Evolutionary conservation across 2,329 filamentous ascomycete genomes (phyloP), one percentile per base, ranked within the genome.

Genomic region (Apiospora phragmitis): DNA sequence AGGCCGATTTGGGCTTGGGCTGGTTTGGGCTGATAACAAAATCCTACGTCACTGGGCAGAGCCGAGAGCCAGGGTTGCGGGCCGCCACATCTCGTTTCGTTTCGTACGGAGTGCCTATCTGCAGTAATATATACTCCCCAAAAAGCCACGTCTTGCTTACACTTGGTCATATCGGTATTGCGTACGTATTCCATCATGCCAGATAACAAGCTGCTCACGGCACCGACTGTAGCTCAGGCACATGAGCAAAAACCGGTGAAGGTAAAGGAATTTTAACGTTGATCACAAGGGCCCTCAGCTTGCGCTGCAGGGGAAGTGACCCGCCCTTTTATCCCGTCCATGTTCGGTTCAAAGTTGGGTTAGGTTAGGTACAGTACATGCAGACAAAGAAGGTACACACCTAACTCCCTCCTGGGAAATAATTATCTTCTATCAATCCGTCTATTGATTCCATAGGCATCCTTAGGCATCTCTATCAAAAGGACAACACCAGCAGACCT

Each of bases 21-120:
- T 11, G 55, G 29, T 38, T 62, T 62, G 32, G 55, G 18, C 16
- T 62, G 7, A 59, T 21, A 18, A 38, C 29, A 62, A n/a, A 62
- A 35, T 32, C 55, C 55, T 62, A 62, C 55, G 55, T 62, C 55
- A 62, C 55, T 62, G 47, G 55, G 55, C 32, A 38, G 18, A 62
- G 35, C 55, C 55, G 55, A 62, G 32, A n/a, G 55, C 55, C 55
- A 62, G 55, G 55, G 32, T 38, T 38, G 32, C 55, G 55, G 55
- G 55, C 55, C 55, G 55, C 55, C 55, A 62, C 55, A 38, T 62
- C 4, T 62, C 51, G 51, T 29, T 55, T 29, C 11, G 24, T 55
- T 55, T 55, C 8, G 2, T 41, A 2, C 38, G 8, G 38, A 8
- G 4, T 24, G 26, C 6, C 18, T 12, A 62, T 62, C 49, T 55